Base-by-base conservation (phyloP, 2,329 filamentous ascomycete species). In the Xylaria sp. region DNA sequence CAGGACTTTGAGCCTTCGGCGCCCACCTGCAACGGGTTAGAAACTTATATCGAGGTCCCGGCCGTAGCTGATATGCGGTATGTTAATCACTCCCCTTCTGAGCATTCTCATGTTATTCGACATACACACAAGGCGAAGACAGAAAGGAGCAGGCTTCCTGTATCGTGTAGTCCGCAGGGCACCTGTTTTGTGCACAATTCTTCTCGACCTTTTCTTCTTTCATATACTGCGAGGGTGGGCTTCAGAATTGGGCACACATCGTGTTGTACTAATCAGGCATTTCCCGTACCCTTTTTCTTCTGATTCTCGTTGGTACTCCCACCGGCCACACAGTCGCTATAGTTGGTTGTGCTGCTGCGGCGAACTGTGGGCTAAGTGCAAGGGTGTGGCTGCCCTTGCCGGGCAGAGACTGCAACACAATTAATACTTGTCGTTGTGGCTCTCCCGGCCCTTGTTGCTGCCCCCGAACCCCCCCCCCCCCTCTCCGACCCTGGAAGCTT, bases 1-100 rank as follows among this genome's bases (percentile, higher is more conserved):
- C 78, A 85, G 81, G 83, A 84, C 72, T 85, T 83, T 76, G 80
- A 83, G 75, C 78, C 81, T 74, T 81, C 83, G 74, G 78, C 82
- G 74, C 75, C 78, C 65, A 74, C 77, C 60, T 79, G 78, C 72
- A 71, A 75, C 70, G 81, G 80, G 73, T 77, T 85, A 73, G 82
- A 84, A 59, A 54, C 57, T 69, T 85, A 84, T 71, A 78, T 85
- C 72, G 81, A 83, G 55, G 78, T 85, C 69, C 79, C 78, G 56
- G 74, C 79, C 53, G 77, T 80, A 68, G 72, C 77, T 80, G 83
- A 85, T 72, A 83, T 85, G 77, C 83, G 83, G 83, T 85, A 74
- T 73, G 83, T 82, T 40, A 17, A 15, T 23, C 29, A 58, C 29
- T 40, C n/a, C 41, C 54, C 49, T 37, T 58, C 46, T 21, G 3